Base-by-base conservation (phyloP, 2,329 filamentous ascomycete genomes). In the Fragosphaeria purpurea region DNA sequence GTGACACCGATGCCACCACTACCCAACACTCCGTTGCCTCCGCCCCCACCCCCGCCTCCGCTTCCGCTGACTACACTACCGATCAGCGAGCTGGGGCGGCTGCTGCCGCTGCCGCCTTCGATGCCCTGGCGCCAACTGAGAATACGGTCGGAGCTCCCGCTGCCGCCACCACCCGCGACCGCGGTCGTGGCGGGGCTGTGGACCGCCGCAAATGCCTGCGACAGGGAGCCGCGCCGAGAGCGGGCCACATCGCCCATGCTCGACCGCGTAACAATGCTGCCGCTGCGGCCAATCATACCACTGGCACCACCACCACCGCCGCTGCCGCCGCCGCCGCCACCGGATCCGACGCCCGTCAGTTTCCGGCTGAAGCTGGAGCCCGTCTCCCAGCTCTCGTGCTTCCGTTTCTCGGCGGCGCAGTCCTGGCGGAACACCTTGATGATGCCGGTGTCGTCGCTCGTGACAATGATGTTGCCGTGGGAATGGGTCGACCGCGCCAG, bases 391-490 rank as follows among this genome's bases (percentile, higher is more conserved):
- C 76, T 79, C 50, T 89, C 87, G 51, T 82, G 77, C 50, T 80
- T 77, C 5, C 91, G 82, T 66, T 95, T 95, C 46, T 75, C 67
- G 59, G 79, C 88, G 0, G 91, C 93, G 62, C 91, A 96, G 63
- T 98, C 93, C 65, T 97, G 91, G 22, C 93, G 80, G 63, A 96
- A 96, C 1, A 97, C 85, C 63, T 96, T 96, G 68, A 98, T 93
- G 32, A 82, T 79, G 38, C 93, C 93, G 0, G 81, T 82, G 59
- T 88, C 88, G 63, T 96, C 91, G 2, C 90, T 87, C 0, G 91
- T 95, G 46, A 97, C 80, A 50, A 98, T 83, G 55, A 98, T 96
- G 60, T 95, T 88, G 32, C 93, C 93, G 53, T 83, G 82, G 11
- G 73, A 70, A 63, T 98, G 93, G 12, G 76, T 77, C 6, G 83